Evolutionary conservation across 2,329 filamentous ascomycete species (phyloP), one percentile per base, ranked within the genome.

Genomic region (Cercospora zeina): DNA sequence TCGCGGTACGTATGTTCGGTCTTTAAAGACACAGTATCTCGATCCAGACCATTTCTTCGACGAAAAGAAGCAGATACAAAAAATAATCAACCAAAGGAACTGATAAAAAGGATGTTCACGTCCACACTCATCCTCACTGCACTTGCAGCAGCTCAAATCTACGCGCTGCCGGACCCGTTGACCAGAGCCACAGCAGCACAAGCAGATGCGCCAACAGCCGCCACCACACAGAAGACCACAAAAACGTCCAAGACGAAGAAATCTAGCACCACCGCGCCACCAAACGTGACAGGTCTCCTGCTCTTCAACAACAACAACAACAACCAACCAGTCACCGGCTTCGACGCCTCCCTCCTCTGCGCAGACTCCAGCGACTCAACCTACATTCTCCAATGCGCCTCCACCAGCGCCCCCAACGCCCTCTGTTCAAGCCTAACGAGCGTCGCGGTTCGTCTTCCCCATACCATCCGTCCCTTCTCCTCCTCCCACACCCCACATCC

Each of bases 261-360:
- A 16, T 53, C 49, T 11, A 31, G 49, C 27, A 27, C 54, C 9
- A 37, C 36, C 30, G 16, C 37, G n/a, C 27, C 54, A 5, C 21
- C 24, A 4, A 11, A 21, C 14, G 54, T 57, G 14, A 57, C 54
- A 30, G 54, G 54, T 19, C 11, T 58, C 45, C 36, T 58, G 11
- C 24, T 27, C 6, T 27, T 27, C 6, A n/a, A n/a, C n/a, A n/a
- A n/a, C n/a, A n/a, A n/a, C 24, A 24, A 58, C 19, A 5, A 58
- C 16, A 31, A 39, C 8, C n/a, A 19, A 4, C 27, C 56, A 2
- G 24, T 37, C 1, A n/a, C 27, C 4, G 56, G 56, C 27, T 50
- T 49, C 39, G 56, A 58, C 24, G 56, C 56, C 31, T 58, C 56
- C 0, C 27, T 58, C n/a, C 14, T 58, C 10, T 58, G 56, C 21